These are phyloP conservation scores for Penicillium sp. DNA, from an alignment of 2,329 filamentous ascomycete genomes.

Conservation along the genomic window DNA sequence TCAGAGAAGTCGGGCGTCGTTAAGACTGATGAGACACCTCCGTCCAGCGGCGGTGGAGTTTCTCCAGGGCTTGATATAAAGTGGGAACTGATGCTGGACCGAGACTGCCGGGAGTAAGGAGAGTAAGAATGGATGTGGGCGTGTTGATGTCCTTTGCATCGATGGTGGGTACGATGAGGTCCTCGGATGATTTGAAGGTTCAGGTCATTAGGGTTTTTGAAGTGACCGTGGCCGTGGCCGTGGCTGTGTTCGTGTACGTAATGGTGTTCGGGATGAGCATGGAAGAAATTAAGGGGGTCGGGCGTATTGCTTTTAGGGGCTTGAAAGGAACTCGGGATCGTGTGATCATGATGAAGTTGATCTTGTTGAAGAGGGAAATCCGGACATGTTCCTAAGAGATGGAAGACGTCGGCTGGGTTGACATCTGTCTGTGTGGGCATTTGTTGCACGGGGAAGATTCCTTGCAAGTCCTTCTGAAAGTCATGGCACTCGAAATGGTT, in stretches of 20 bases:
- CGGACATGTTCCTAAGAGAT: constrained; percentile 37
- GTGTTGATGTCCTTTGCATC: constrained; percentile 34
- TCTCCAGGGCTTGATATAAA: constrained; percentile 38
- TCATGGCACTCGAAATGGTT: constrained; percentile 32
- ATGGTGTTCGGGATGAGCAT: constrained; percentile 28
- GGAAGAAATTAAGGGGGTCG: constrained; percentile 30
- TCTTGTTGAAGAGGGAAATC: constrained; percentile 30
- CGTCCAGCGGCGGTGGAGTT: constrained; percentile 38
- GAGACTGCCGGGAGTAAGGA: constrained; percentile 37
- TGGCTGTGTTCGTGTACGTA: constrained; percentile 27
- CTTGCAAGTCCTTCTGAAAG: constrained; percentile 30
- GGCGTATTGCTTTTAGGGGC: constrained; percentile 25
- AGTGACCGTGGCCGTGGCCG: constrained; percentile 20
- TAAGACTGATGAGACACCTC: constrained; percentile 34
- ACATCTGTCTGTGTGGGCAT: constrained; percentile 30
- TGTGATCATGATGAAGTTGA: constrained; percentile 22
- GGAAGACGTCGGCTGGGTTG: constrained; percentile 37
- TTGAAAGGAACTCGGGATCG: constrained; percentile 12
- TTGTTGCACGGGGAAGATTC: constrained; percentile 20
- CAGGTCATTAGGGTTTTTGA: constrained; percentile 30
- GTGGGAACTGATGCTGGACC: constrained; percentile 39
- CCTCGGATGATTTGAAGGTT: constrained; percentile 22
- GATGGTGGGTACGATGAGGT: constrained; percentile 36
- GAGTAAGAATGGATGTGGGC: constrained; percentile 34
- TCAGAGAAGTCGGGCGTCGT: constrained; percentile 37